Evolutionary conservation across 495 filamentous ascomycete genomes (phyloP).

Genomic region (Aspergillus ostianus): DNA sequence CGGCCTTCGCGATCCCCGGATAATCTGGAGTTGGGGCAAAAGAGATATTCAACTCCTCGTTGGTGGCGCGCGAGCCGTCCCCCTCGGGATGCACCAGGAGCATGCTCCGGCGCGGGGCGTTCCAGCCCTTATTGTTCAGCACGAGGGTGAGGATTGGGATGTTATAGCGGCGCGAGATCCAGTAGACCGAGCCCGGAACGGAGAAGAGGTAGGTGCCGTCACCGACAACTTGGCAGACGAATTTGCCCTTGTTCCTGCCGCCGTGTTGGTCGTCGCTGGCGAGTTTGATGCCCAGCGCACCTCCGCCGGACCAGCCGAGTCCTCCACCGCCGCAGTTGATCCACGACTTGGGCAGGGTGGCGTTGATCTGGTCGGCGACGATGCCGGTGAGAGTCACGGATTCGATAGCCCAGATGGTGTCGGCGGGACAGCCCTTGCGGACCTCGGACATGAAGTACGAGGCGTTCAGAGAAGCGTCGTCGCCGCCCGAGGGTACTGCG

Average conservation of each 20-base stretch:
- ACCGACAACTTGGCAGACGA: constrained; percentile 90
- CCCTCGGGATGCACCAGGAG: constrained; percentile 84
- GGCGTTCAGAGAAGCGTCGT: constrained; percentile 65
- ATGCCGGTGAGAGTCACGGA: constrained; percentile 80
- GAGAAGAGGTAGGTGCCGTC: constrained; percentile 91
- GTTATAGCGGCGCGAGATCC: constrained; percentile 82
- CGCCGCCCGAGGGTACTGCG: constrained; percentile 45
- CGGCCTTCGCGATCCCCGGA: constrained; percentile 86
- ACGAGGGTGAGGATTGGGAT: constrained; percentile 91
- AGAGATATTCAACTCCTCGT: constrained; percentile 86
- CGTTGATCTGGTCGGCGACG: constrained; percentile 79
- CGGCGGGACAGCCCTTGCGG: constrained; percentile 61
- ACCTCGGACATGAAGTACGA: constrained; percentile 68
- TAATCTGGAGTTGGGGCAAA: constrained; percentile 88
- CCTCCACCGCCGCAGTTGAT: constrained; percentile 95
- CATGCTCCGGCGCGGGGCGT: constrained; percentile 74
- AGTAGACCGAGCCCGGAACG: constrained; percentile 88
- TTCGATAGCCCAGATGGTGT: constrained; percentile 85
- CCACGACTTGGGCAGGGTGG: constrained; percentile 75
- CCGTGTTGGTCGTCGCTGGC: constrained; percentile 62
- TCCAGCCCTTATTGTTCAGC: constrained; percentile 94
- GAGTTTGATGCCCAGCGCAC: constrained; percentile 82
- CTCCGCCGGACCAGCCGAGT: constrained; percentile 93
- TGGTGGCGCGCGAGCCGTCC: constrained; percentile 69
- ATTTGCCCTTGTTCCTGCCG: constrained; percentile 67